Base-by-base conservation (phyloP, 306 rosid species). In the Spatholobus suberectus region DNA sequence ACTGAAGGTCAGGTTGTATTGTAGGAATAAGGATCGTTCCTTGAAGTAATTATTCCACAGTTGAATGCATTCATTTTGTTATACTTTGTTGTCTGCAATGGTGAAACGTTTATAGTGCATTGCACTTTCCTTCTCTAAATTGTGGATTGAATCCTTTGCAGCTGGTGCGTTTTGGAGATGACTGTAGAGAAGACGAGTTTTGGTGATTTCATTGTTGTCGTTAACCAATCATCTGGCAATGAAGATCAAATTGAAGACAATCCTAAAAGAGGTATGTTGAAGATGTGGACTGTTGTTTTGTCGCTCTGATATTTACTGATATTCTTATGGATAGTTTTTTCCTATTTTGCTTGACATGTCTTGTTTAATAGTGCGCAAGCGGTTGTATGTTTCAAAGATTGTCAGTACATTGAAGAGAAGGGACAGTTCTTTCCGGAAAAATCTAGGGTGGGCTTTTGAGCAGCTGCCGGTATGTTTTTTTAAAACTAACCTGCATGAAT, bases 381-480 rank as follows among this genome's bases (percentile, higher is more conserved):
- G 78, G 89, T 69, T 89, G 80, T 37, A 47, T 72, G 72, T 83
- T 68, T 79, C 91, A 81, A 90, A 83, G 84, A 77, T 83, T 85
- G 84, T 89, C 69, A 80, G 76, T 80, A 80, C 79, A 75, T 65
- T 89, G 88, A 90, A 88, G 92, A 89, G 88, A 82, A 86, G 96
- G 79, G 98, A 95, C 73, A 78, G 85, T 70, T 87, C 89, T 47
- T 95, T 93, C 76, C 87, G 85, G 77, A 77, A 82, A 77, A 62
- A 9, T 75, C 81, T 95, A 66, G 90, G 87, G 87, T 72, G 84
- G 85, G 91, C 92, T 83, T 85, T 88, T 81, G 90, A 87, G 70
- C 34, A 71, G 86, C 70, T 87, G 23, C 85, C 86, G 95, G 97
- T 95, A 82, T 83, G 87, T 71, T 71, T 79, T 34, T 40, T 57